Evolutionary conservation across 1,284 basidiomycete genomes (phyloP), one percentile per base, ranked within the genome.

Genomic region (Singerocomus inundabilis): DNA sequence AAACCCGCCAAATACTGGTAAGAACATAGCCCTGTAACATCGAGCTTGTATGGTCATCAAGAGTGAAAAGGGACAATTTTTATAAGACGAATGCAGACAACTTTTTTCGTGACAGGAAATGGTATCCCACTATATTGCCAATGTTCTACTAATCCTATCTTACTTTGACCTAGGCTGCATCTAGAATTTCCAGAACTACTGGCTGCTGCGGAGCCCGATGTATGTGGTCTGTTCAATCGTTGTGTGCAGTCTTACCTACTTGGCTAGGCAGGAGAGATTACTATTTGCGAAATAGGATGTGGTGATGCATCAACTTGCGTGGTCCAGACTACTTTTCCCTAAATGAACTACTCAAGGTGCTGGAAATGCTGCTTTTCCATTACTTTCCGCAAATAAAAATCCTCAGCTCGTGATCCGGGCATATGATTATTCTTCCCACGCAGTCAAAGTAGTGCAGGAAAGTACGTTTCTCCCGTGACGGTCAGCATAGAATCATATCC

Each of bases 61-160:
- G 47, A 58, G 26, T 68, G 64, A 6, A 59, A 62, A 95, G 93
- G 93, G 88, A 97, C 66, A 84, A 85, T 44, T 97, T 97, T 61
- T 97, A 97, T 75, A 85, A 87, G 57, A 78, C 77, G 53, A 93
- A 95, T 60, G 78, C 85, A 34, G 77, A 72, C 60, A 93, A 92
- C 56, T 98, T 98, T 72, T 98, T 98, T 76, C 86, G 89, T 42
- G 85, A 97, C 70, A 78, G 94, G 46, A 89, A 92, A 74, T 98
- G 94, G 86, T 84, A 51, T 13, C 55, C 30, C 5, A 55, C 33
- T 5, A 7, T 18, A 16, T 35, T 4, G 32, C 4, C 21, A 21
- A 36, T n/a, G 48, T 44, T 34, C 45, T 25, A 40, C 9, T 34
- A 33, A 25, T 25, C 5, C 40, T 5, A 18, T 18, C 54, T 64